Evolutionary conservation across 148 eudicot species (phyloP).

Genomic region (Camellia granthamiana): DNA sequence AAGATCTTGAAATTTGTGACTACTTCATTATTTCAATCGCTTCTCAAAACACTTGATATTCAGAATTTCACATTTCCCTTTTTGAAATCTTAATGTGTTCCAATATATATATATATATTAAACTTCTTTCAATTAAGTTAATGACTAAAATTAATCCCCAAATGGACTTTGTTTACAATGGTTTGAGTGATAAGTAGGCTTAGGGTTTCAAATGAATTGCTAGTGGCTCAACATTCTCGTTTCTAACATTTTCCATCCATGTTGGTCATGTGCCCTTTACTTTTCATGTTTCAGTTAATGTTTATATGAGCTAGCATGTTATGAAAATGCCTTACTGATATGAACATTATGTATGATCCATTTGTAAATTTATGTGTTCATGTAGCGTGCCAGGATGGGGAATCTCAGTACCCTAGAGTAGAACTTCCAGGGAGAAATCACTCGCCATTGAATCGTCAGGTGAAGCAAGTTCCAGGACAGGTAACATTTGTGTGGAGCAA

Average conservation of each 20-base stretch:
- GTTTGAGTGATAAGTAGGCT: not conserved
- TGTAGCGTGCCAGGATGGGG: constrained; percentile 57
- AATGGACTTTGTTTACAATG: not conserved
- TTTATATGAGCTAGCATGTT: not conserved
- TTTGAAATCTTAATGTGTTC: not conserved
- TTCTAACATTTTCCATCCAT: not conserved
- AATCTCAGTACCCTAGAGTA: constrained; percentile 59
- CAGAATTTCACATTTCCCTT: not conserved
- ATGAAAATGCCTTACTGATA: not conserved
- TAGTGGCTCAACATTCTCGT: not conserved
- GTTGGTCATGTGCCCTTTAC: not conserved
- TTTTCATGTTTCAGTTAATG: not conserved
- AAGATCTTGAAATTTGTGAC: not conserved
- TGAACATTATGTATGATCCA: not conserved
- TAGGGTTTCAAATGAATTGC: not conserved
- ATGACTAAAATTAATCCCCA: not conserved
- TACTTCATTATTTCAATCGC: no score
- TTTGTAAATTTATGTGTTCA: constrained; percentile 10
- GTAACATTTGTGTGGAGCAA: not conserved
- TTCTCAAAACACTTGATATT: not conserved
- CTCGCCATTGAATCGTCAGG: constrained; percentile 59
- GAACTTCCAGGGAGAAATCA: constrained; percentile 70
- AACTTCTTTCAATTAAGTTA: not conserved
- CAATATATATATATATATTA: not conserved
- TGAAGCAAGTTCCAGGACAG: constrained; percentile 16